Base-by-base conservation (phyloP, 2,329 filamentous ascomycete species). In the Leptographium lundbergii region DNA sequence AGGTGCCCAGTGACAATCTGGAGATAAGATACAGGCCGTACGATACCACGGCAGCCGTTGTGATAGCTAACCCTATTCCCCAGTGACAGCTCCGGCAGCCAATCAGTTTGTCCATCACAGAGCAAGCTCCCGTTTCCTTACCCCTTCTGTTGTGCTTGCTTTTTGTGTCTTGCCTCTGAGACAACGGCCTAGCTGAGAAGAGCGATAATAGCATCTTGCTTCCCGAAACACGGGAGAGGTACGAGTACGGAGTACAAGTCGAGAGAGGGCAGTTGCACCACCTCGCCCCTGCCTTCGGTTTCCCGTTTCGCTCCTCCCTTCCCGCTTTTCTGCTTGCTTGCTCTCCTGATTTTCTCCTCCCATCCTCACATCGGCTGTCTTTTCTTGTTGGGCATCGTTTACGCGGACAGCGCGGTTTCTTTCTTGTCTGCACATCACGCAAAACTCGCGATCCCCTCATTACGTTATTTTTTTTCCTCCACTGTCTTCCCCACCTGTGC, bases 401-500 rank as follows among this genome's bases (percentile, higher is more conserved):
- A 5, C 22, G 24, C 47, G 47, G 14, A 6, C n/a, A 25, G 47
- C 19, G 42, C 19, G 42, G 29, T 29, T 34, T 3, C 27, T 29
- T n/a, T 22, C 19, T 36, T 22, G 39, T 14, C 24, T 54, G 29
- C 11, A 53, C 19, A 22, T 10, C 51, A n/a, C 6, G 34, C 22
- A 25, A n/a, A 25, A 22, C 14, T 54, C 14, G 45, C 11, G 47
- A 54, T 57, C 36, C 29, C 50, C 14, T 34, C 52, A 5, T 58
- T 57, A 22, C 54, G 48, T 51, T 51, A 6, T 51, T n/a, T 42
- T 42, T 10, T 24, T 34, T 42, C 48, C 25, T 32, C 2, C 55
- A 57, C 39, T 42, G 27, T 11, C 58, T 36, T 57, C 19, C 39
- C 42, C 47, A 34, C 65, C 64, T 75, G 22, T 51, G 53, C 57